Evolutionary conservation across 306 rosid species (phyloP).

Genomic region (Styphnolobium japonicum): DNA sequence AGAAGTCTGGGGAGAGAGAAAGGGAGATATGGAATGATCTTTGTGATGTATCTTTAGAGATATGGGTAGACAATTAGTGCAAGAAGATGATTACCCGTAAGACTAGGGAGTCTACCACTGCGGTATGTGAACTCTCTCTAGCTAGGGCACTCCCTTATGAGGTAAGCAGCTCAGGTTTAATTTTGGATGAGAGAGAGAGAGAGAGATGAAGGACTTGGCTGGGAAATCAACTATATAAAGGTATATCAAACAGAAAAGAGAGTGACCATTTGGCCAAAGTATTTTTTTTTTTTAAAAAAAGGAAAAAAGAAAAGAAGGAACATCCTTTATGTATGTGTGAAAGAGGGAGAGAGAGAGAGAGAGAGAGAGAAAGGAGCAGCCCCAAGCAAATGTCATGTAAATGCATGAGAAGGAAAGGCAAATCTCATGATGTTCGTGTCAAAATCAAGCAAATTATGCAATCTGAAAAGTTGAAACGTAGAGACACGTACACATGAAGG

Average conservation of each 20-base stretch:
- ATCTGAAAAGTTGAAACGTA: slow-evolving; percentile 57
- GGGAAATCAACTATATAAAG: slow-evolving; percentile 46
- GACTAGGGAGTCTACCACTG: slow-evolving; percentile 72
- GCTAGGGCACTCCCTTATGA: slow-evolving; percentile 59
- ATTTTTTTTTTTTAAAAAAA: no score
- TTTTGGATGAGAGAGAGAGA: slow-evolving; percentile 43
- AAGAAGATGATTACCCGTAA: slow-evolving; percentile 82
- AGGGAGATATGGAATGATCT: slow-evolving; percentile 55
- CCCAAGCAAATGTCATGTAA: slow-evolving; percentile 40
- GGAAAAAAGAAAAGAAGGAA: neutral
- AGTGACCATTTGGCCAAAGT: slow-evolving; percentile 35
- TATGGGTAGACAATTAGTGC: slow-evolving; percentile 74
- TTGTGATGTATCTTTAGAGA: slow-evolving; percentile 79
- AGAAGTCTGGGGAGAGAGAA: slow-evolving; percentile 35
- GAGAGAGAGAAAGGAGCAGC: neutral
- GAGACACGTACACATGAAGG: slow-evolving; percentile 38
- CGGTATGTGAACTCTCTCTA: slow-evolving; percentile 49
- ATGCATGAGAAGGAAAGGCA: slow-evolving; percentile 87
- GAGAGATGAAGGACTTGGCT: slow-evolving; percentile 30
- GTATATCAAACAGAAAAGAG: slow-evolving; percentile 28
- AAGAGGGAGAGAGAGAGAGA: no score
- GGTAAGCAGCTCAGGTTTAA: slow-evolving; percentile 73
- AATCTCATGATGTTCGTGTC: slow-evolving; percentile 92
- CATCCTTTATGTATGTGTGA: neutral
- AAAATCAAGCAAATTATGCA: slow-evolving; percentile 76